A percentile compares a stretch with the other conserved stretches of the same genome.
phyloP scores from a whole-genome alignment of 345 rosid genomes.

The Rubroshorea leprosula region DNA sequence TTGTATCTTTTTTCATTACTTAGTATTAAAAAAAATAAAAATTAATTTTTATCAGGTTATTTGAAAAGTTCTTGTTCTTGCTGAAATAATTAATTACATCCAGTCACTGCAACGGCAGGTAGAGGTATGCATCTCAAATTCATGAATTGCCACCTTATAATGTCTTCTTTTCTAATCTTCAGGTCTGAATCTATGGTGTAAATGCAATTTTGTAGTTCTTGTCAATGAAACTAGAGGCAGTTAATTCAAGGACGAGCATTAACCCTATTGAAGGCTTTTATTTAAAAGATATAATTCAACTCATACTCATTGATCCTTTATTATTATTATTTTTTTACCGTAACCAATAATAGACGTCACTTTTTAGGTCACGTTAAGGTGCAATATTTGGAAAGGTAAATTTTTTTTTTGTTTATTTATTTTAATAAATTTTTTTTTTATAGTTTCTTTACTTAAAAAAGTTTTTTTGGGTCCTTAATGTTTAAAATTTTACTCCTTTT shows the following conservation, averaged over 20 bases:
- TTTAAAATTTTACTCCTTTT: too few species aligned
- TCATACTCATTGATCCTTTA: background rate
- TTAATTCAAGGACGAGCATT: constrained; percentile 55
- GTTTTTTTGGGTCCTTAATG: too few species aligned
- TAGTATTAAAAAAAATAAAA: too few species aligned
- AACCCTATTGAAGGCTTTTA: constrained; percentile 57
- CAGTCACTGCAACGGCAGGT: constrained; percentile 93
- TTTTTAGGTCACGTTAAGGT: too few species aligned
- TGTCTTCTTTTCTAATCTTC: background rate
- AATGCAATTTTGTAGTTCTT: constrained; percentile 53
- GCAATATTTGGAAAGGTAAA: too few species aligned
- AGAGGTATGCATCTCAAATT: constrained; percentile 48
- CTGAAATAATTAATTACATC: constrained; percentile 93
- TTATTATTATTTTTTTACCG: too few species aligned
- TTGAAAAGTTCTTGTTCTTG: constrained; percentile 95
- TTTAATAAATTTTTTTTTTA: too few species aligned
- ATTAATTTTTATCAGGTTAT: constrained; percentile 63
- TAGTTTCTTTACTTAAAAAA: too few species aligned
- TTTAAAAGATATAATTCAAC: constrained; percentile 62
- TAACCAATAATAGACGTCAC: background rate
- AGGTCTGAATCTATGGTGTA: constrained; percentile 8
- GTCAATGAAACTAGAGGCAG: constrained; percentile 93
- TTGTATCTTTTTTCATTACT: too few species aligned
- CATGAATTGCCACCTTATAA: background rate
- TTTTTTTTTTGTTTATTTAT: too few species aligned